phyloP scores from a whole-genome alignment of 805 yeast species.

The Lipomyces sp. region DNA sequence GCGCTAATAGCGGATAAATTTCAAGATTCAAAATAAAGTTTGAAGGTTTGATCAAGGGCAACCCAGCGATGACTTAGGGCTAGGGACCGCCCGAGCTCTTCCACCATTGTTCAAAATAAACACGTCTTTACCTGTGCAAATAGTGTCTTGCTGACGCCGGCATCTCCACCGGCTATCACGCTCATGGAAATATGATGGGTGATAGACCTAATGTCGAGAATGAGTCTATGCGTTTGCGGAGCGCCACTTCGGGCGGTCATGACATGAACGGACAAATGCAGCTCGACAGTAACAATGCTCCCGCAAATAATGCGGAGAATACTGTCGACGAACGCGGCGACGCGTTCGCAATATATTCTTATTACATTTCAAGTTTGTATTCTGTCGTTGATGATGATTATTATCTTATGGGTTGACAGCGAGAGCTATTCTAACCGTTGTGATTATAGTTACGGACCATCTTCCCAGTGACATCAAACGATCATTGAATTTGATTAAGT shows the following conservation, averaged over 20 bases:
- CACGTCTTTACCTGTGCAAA: neutral
- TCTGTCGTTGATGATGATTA: neutral
- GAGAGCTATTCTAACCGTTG: neutral
- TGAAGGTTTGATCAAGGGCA: neutral
- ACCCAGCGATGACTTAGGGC: neutral
- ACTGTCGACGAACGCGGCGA: constrained; percentile 30
- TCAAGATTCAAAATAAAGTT: neutral
- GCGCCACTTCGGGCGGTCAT: neutral
- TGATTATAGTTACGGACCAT: constrained; percentile 31
- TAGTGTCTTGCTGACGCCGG: neutral
- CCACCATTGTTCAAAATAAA: neutral
- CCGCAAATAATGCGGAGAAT: constrained; percentile 7
- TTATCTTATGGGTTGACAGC: neutral
- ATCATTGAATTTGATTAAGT: constrained; percentile 20
- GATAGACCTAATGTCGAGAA: neutral
- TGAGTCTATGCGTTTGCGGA: neutral
- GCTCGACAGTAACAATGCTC: neutral
- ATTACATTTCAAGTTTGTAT: constrained; percentile 29
- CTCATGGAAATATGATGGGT: neutral
- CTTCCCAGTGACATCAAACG: constrained; percentile 31
- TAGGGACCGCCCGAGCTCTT: neutral
- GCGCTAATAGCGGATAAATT: neutral
- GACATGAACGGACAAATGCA: neutral
- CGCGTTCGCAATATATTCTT: constrained; percentile 33
- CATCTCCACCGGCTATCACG: neutral